Evolutionary conservation across 2,329 filamentous ascomycete genomes (phyloP).

Genomic region (Elsinoe batatas): DNA sequence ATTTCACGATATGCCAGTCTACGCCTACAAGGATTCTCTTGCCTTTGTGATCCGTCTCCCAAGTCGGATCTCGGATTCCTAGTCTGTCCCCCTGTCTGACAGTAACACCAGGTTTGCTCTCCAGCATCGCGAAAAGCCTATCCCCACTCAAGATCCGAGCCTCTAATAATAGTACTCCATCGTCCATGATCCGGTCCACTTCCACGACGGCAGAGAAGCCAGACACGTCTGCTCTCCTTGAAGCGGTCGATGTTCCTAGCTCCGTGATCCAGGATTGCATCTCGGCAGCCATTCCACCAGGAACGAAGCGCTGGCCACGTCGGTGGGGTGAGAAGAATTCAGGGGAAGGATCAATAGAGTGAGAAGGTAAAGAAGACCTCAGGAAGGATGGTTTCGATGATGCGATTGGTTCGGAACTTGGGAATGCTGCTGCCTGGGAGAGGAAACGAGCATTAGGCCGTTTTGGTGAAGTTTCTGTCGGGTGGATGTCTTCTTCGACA

Average conservation of each 20-base stretch:
- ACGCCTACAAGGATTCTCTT: slow-evolving; percentile 32
- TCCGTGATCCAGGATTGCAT: slow-evolving; percentile 44
- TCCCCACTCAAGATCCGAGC: slow-evolving; percentile 15
- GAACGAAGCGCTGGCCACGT: slow-evolving; percentile 39
- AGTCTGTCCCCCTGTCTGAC: slow-evolving; percentile 25
- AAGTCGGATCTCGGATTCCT: slow-evolving; percentile 31
- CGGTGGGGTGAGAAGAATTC: slow-evolving; percentile 46
- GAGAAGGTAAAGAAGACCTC: neutral
- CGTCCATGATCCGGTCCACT: slow-evolving; percentile 15
- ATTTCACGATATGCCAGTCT: slow-evolving; percentile 29
- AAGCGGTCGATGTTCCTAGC: slow-evolving; percentile 19
- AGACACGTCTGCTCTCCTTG: neutral
- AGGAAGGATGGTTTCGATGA: slow-evolving; percentile 3
- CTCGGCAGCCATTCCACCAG: slow-evolving; percentile 40
- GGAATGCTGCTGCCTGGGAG: slow-evolving; percentile 8
- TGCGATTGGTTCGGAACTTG: slow-evolving; percentile 6
- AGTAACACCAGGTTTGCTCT: slow-evolving; percentile 16
- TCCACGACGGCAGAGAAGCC: neutral
- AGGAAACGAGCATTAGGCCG: slow-evolving; percentile 3
- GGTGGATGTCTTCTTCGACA: neutral
- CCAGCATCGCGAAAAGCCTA: slow-evolving; percentile 18
- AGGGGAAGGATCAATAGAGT: slow-evolving; percentile 32
- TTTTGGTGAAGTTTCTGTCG: neutral
- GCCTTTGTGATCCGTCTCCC: slow-evolving; percentile 31
- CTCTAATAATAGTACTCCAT: slow-evolving; percentile 15